Percentiles rank a stretch among this genome's conserved stretches.
Evolutionary conservation across 2,329 filamentous ascomycete species (phyloP).

Genomic region (Diaporthe sp.): DNA sequence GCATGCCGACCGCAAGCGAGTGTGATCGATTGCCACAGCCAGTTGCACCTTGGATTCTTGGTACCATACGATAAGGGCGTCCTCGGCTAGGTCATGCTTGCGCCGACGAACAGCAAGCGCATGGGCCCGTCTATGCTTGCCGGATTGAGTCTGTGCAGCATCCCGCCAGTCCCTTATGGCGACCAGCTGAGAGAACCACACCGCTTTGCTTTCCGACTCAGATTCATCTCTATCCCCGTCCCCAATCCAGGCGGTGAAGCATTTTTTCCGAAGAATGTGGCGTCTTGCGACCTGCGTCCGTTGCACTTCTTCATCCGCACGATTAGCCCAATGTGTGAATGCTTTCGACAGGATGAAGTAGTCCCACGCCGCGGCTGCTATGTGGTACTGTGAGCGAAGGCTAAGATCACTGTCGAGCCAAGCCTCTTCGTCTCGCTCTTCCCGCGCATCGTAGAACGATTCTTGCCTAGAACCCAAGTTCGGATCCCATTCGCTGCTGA

Average conservation of each 20-base stretch:
- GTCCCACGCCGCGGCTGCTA: constrained; percentile 70
- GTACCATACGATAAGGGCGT: constrained; percentile 50
- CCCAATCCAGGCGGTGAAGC: constrained; percentile 78
- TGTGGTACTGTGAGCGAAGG: constrained; percentile 39
- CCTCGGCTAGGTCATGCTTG: constrained; percentile 47
- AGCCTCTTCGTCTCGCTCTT: constrained; percentile 49
- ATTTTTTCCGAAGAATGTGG: constrained; percentile 77
- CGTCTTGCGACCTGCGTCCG: constrained; percentile 77
- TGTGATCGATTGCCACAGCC: constrained; percentile 44
- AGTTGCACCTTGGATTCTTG: constrained; percentile 45
- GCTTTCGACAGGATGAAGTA: constrained; percentile 75
- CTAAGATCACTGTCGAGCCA: constrained; percentile 51
- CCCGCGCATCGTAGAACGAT: constrained; percentile 33
- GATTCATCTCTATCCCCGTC: constrained; percentile 62
- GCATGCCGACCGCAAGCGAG: constrained; percentile 36
- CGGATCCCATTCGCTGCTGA: constrained; percentile 27
- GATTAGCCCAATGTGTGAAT: constrained; percentile 78
- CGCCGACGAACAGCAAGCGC: constrained; percentile 49
- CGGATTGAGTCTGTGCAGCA: constrained; percentile 41
- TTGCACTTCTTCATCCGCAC: constrained; percentile 74
- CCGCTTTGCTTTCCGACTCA: constrained; percentile 68
- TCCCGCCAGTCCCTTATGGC: constrained; percentile 48
- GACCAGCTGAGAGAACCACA: constrained; percentile 49
- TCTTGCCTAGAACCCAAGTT: constrained; percentile 49
- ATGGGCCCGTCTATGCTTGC: constrained; percentile 43